Conservation (phyloP, 345 rosid genomes). For the Citrus australasica region DNA sequence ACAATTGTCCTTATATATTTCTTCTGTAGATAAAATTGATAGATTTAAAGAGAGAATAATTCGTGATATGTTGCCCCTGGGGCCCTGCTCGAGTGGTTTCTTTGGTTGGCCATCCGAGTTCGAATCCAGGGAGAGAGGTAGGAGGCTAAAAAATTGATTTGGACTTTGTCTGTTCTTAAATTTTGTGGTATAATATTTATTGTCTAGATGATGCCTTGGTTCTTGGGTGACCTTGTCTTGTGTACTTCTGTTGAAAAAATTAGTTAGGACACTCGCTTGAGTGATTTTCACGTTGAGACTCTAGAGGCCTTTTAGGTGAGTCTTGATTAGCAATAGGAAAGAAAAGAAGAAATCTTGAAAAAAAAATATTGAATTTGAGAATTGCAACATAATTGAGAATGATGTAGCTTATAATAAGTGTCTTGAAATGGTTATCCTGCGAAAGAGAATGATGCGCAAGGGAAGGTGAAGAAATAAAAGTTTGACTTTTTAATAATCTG, state of each 20-base stretch:
- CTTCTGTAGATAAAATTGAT: no score
- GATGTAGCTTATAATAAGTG: neutral
- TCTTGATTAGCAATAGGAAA: neutral
- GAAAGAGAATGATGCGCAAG: neutral
- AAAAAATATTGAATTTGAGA: neutral
- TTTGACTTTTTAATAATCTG: neutral
- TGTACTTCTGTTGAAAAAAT: neutral
- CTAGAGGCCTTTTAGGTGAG: neutral
- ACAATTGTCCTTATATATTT: no score
- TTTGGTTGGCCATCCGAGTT: no score
- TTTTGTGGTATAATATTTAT: no score
- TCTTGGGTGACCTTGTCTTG: neutral
- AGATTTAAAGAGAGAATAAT: no score
- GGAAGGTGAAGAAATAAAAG: neutral
- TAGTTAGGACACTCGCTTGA: neutral
- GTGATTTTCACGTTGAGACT: neutral
- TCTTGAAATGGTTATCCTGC: neutral
- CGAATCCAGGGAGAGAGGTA: no score
- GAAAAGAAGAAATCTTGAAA: neutral
- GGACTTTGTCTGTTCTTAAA: no score
- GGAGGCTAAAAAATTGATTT: no score
- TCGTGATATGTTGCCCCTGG: no score
- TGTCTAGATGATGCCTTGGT: neutral
- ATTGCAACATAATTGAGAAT: neutral
- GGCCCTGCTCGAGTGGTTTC: no score